Base-by-base conservation (phyloP, 108 stramenopile species). In the Aurantiochytrium sp. region DNA sequence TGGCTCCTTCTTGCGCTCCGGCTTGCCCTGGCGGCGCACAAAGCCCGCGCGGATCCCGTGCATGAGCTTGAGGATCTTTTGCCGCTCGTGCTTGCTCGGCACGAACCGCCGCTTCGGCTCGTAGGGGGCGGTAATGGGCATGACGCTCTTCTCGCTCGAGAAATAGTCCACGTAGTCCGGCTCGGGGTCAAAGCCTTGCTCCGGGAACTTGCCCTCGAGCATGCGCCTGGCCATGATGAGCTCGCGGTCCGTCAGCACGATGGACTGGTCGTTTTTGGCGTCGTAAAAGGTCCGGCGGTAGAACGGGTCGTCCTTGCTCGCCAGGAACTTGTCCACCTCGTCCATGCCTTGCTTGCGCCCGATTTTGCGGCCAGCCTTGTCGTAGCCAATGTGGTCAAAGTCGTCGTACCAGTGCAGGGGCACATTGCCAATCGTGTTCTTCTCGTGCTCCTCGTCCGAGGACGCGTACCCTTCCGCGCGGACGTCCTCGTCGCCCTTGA, bases 381-480 rank as follows among this genome's bases (percentile, higher is more conserved):
- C 94, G 93, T 99, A 99, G 24, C 99, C 99, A 55, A 98, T 94
- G 89, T 98, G 98, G 68, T 96, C 96, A 85, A 93, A 97, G 54
- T 97, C 87, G 3, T 91, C 91, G 55, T 92, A 92, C 99, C 99
- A 99, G 81, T 99, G 98, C 42, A 97, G 89, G 19, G 99, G 99
- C 12, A 99, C 97, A 65, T 96, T 90, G 45, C 98, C 98, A 54
- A 97, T 97, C 27, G 97, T 96, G 91, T 99, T 98, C 37, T 85
- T 53, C 19, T 68, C 95, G 69, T 97, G 97, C 87, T 98, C 98
- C 87, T 98, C 97, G 92, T 99, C 99, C 8, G 95, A 96, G 22
- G 97, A 97, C 65, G 98, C 91, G 87, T 99, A 95, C 89, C 98
- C 99, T n/a, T 30, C 73, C 1, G 85, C 85, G 0, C 48, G 48